Conservation (phyloP, 2,329 filamentous ascomycete genomes). For the Apiospora malaysiana region DNA sequence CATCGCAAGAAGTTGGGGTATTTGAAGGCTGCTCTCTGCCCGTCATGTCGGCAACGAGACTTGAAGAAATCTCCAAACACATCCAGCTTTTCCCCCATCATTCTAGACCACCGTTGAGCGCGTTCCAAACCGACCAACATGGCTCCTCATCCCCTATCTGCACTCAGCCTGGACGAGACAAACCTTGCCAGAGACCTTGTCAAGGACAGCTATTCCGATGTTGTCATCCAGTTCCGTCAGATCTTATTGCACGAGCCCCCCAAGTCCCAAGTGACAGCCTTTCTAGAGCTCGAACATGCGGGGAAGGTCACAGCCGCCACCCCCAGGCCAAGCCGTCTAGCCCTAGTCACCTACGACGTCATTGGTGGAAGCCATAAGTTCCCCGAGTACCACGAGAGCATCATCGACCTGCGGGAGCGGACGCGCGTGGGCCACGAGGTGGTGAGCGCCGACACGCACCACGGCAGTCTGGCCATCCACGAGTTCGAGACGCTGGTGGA, state of each 20-base stretch:
- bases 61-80: not conserved
- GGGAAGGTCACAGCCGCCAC: not conserved
- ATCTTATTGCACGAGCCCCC: constrained; percentile 14
- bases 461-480: constrained; percentile 22
- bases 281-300: not conserved
- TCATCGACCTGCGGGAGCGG: not conserved
- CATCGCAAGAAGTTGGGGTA: not conserved
- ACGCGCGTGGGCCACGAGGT: constrained; percentile 3
- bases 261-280: constrained; percentile 1
- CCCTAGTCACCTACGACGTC: constrained; percentile 1
- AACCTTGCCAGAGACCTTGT: not conserved
- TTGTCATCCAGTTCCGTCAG: constrained; percentile 7
- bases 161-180: constrained; percentile 4
- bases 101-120: not conserved
- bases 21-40: constrained; percentile 1
- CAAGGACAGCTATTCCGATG: not conserved
- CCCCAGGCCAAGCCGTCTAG: not conserved
- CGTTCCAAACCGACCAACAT: not conserved
- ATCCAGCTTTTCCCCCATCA: not conserved
- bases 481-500: constrained; percentile 45
- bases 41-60: not conserved
- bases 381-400: constrained; percentile 2
- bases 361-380: not conserved
- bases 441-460: constrained; percentile 2
- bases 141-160: not conserved